phyloP scores from a whole-genome alignment of 1,284 basidiomycete species.

The Cystobasidiaceae sp. region DNA sequence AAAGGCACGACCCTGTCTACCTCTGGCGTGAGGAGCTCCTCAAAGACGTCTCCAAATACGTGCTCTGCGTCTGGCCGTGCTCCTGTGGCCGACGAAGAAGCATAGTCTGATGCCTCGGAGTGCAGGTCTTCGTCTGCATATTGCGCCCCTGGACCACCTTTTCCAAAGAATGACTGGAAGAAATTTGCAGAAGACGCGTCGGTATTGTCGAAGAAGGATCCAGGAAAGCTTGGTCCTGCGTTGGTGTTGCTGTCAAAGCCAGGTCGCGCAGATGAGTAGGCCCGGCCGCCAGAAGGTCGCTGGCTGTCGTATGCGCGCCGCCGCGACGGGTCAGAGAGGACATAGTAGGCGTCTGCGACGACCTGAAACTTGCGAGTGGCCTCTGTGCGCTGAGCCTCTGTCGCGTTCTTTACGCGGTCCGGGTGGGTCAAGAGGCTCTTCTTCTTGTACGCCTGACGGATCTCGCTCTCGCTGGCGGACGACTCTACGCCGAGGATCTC shows the following conservation, averaged over 20 bases:
- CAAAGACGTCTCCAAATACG: constrained; percentile 26
- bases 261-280: not conserved
- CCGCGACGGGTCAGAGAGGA: constrained; percentile 15
- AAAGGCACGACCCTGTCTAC: constrained; percentile 30
- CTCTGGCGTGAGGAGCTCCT: constrained; percentile 27
- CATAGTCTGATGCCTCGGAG: not conserved
- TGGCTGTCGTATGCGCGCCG: constrained; percentile 22
- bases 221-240: not conserved
- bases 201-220: constrained; percentile 17
- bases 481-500: constrained; percentile 13
- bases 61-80: constrained; percentile 24
- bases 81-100: no score
- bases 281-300: not conserved
- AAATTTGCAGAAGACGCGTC: constrained; percentile 8
- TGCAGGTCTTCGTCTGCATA: constrained; percentile 18
- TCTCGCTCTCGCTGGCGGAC: constrained; percentile 14
- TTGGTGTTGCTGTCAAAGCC: not conserved
- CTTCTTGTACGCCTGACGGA: constrained; percentile 30
- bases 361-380: constrained; percentile 26
- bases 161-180: constrained; percentile 11
- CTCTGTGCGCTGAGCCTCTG: constrained; percentile 18
- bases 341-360: constrained; percentile 27
- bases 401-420: constrained; percentile 26
- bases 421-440: constrained; percentile 20
- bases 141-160: not conserved